A percentile compares a stretch with the other conserved stretches of the same genome.
Conservation (phyloP, 2,329 filamentous ascomycete species). For the Plectosphaerella cucumerina region DNA sequence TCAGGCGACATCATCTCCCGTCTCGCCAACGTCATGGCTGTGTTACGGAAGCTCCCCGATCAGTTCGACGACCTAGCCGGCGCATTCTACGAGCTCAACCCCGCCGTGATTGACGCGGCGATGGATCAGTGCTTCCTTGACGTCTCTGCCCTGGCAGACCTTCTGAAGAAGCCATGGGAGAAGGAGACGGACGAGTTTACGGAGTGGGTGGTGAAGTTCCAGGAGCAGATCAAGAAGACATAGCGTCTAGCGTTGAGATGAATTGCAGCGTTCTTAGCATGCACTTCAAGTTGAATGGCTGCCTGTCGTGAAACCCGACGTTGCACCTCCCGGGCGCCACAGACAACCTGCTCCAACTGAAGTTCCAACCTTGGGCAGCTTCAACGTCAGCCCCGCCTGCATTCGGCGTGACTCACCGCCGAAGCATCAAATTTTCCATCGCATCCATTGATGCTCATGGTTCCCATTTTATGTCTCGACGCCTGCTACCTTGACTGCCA, state of each 20-base stretch:
- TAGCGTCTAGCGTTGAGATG: not conserved
- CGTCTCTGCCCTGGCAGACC: conserved; percentile 50
- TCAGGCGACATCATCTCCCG: conserved; percentile 28
- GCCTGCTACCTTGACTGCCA: too few relatives aligned
- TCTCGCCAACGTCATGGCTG: conserved; percentile 52
- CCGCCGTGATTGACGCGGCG: conserved; percentile 49
- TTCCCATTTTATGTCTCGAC: too few relatives aligned
- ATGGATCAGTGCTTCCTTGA: conserved; percentile 58
- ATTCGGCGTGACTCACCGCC: not conserved
- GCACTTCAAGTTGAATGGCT: too few relatives aligned
- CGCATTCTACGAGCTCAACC: conserved; percentile 68
- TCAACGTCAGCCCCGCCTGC: too few relatives aligned
- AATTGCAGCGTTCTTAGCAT: too few relatives aligned
- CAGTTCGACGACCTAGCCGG: conserved; percentile 66
- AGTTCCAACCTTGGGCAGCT: too few relatives aligned
- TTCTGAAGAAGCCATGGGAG: conserved; percentile 58
- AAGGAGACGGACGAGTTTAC: conserved; percentile 72
- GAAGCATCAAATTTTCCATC: not conserved
- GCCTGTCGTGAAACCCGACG: too few relatives aligned
- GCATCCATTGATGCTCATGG: too few relatives aligned
- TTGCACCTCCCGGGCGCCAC: too few relatives aligned
- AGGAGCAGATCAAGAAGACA: conserved; percentile 45
- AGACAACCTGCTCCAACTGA: too few relatives aligned
- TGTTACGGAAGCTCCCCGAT: conserved; percentile 59
- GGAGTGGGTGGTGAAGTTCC: conserved; percentile 64